Evolutionary conservation across 352 stramenopile species (phyloP), one percentile per base, ranked within the genome.

Genomic region (Pythium utonaiense): DNA sequence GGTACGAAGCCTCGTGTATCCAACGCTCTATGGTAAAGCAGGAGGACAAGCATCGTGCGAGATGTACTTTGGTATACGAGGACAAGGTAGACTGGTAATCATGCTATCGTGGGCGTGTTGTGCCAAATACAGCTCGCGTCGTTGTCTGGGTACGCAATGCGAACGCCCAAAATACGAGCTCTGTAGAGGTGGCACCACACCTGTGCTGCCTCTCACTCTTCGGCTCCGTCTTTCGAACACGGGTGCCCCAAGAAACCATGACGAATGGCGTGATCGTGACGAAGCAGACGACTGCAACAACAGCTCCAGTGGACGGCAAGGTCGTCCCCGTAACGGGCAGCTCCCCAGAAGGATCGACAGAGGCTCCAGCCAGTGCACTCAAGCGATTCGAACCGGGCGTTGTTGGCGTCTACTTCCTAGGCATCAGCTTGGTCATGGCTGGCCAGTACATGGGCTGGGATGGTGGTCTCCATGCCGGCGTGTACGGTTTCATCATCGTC

Each of bases 381-480:
- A 42, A 42, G 6, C 36, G 36, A 8, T 42, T 10, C 14, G 10
- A 42, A 22, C 36, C 36, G 8, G 36, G 36, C 3, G 22, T 42
- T 17, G 8, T 42, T 3, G 69, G 75, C 54, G 59, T 86, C 31
- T 83, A 64, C 57, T 60, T 80, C 25, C 66, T 86, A 8, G 77
- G 77, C 4, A 76, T 86, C 41, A 80, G 74, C 1, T 77, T 83
- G 28, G 77, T 82, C 41, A 72, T 86, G 16, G 77, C 73, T 1
- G 77, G 74, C 9, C 74, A 86, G 55, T 82, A 78, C 49, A 77
- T 86, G 41, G 67, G 57, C 9, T 86, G 77, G 77, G 83, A 83
- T 24, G 63, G 48, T 6, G 74, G 77, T 0, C 60, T 86, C 17
- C 33, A 56, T 3, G 72, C 70, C 8, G 77, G 77, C 12, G 40